These are phyloP conservation scores for Leptographium procerum DNA, from an alignment of 2,329 filamentous ascomycete genomes.

Conservation along the genomic window DNA sequence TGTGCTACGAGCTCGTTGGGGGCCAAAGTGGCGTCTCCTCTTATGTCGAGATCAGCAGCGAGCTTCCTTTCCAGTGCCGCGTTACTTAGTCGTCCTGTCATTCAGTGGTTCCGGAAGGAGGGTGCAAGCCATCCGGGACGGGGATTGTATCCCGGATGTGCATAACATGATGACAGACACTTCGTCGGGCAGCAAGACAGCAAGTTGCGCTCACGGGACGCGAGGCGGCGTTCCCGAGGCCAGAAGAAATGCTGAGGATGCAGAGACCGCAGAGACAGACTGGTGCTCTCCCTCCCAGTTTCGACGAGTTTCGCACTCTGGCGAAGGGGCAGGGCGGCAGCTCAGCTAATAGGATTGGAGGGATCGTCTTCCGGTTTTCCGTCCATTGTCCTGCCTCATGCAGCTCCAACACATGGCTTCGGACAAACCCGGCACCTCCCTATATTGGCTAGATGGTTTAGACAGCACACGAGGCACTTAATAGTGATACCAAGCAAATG, in stretches of 20 bases:
- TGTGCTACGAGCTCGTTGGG: too few relatives aligned
- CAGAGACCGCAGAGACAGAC: too few relatives aligned
- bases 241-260: too few relatives aligned
- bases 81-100: not conserved
- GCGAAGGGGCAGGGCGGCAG: too few relatives aligned
- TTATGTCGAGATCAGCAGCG: too few relatives aligned
- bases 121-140: not conserved
- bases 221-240: not conserved
- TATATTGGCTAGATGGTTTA: not conserved
- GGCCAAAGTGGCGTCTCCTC: too few relatives aligned
- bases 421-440: not conserved
- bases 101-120: not conserved
- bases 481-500: too few relatives aligned
- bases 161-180: not conserved
- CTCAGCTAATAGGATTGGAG: not conserved
- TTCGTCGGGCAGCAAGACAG: not conserved
- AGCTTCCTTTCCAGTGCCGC: too few relatives aligned
- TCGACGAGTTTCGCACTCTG: not conserved
- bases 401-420: not conserved
- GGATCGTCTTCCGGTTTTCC: not conserved
- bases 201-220: not conserved
- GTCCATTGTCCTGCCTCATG: not conserved
- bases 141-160: not conserved
- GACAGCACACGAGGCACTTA: not conserved
- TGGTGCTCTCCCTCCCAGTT: too few relatives aligned